Conservation (phyloP, 2,329 filamentous ascomycete genomes). For the Paramyrothecium sp. region DNA sequence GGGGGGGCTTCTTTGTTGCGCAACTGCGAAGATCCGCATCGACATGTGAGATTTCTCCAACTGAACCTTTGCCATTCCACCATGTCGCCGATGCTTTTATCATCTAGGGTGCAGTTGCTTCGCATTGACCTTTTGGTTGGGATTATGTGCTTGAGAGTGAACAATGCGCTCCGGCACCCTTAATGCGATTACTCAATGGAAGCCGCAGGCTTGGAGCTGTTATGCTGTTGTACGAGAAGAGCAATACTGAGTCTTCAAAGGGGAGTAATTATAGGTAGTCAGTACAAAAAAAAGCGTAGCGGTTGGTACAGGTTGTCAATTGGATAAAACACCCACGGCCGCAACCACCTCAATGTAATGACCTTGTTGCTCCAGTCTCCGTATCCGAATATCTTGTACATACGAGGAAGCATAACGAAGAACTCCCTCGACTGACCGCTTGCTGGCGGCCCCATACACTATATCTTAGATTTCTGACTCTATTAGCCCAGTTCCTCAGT, state of each 20-base stretch:
- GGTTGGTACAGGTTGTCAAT: background rate
- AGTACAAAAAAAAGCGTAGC: background rate
- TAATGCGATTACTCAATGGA: no score
- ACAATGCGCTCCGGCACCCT: no score
- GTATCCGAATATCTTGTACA: background rate
- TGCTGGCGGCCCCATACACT: background rate
- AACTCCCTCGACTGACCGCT: background rate
- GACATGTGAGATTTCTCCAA: background rate
- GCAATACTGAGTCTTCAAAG: no score
- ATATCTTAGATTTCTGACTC: background rate
- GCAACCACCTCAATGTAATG: background rate
- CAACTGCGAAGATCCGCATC: background rate
- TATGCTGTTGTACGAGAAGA: no score
- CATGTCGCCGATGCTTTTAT: no score
- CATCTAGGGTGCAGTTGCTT: no score
- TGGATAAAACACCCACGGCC: background rate
- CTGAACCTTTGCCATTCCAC: no score
- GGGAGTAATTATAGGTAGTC: no score
- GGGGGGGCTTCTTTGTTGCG: background rate
- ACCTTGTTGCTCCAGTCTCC: background rate
- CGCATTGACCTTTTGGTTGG: no score
- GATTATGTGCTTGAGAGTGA: no score
- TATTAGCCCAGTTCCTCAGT: background rate
- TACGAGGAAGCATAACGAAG: background rate
- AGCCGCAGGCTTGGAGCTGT: no score